These are phyloP conservation scores for Kwoniella sp. DNA, from an alignment of 768 basidiomycete species.

Conservation along the genomic window DNA sequence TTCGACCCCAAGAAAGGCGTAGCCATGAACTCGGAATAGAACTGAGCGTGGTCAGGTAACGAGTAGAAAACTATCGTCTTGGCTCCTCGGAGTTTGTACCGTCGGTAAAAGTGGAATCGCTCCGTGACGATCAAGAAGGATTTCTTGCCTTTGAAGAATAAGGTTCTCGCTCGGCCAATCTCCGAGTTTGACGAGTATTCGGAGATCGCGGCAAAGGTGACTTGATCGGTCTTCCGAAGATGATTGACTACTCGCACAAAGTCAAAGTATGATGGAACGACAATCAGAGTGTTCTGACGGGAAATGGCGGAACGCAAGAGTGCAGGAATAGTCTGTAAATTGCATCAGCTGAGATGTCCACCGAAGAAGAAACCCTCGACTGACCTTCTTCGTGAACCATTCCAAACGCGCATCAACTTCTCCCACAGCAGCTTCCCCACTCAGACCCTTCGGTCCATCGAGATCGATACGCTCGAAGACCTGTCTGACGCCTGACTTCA, in stretches of 20 bases:
- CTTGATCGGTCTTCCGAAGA: conserved; percentile 71
- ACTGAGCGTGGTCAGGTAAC: conserved; percentile 85
- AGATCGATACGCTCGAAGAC: conserved; percentile 59
- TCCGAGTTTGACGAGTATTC: conserved; percentile 94
- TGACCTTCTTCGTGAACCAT: conserved; percentile 81
- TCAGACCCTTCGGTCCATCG: conserved; percentile 23
- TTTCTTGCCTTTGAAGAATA: conserved; percentile 85
- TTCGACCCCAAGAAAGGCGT: conserved; percentile 71
- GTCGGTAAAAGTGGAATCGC: conserved; percentile 97
- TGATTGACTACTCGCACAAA: conserved; percentile 88
- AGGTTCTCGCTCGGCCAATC: conserved; percentile 87
- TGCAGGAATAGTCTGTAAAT: conserved; percentile 69
- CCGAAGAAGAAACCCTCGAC: conserved; percentile 11
- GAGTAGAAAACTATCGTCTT: conserved; percentile 92
- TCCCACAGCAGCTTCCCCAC: conserved; percentile 62
- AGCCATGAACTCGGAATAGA: conserved; percentile 84
- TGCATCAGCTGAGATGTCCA: conserved; percentile 13
- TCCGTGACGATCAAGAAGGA: conserved; percentile 89
- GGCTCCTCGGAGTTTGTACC: conserved; percentile 90
- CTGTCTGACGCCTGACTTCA: conserved; percentile 82
- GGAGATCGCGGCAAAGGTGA: conserved; percentile 80
- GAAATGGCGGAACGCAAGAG: conserved; percentile 91
- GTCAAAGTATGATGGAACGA: conserved; percentile 94
- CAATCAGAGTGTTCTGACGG: conserved; percentile 81
- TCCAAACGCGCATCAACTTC: conserved; percentile 86